Evolutionary conservation across 495 filamentous ascomycete species (phyloP).

Genomic region (Aspergillus olivimuriae): DNA sequence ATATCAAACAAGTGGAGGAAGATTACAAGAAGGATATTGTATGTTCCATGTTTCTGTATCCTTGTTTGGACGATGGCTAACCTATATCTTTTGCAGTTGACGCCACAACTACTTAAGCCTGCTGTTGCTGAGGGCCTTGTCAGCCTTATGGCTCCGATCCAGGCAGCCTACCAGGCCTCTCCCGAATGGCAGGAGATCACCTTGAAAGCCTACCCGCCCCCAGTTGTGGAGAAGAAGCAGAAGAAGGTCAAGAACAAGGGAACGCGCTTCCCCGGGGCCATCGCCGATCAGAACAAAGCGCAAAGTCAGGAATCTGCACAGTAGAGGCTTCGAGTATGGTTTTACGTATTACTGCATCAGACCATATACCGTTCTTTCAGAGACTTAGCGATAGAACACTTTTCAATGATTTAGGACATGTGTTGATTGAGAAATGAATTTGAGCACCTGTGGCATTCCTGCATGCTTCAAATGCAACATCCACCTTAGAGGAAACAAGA

Average conservation of each 20-base stretch:
- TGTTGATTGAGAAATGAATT: no score
- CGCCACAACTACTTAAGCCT: constrained; percentile 77
- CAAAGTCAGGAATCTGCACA: no score
- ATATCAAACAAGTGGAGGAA: constrained; percentile 61
- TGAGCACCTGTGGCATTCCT: no score
- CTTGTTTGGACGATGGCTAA: not conserved
- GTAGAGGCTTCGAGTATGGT: no score
- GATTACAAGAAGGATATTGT: constrained; percentile 80
- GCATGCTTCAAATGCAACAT: no score
- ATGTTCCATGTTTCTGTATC: constrained; percentile 26
- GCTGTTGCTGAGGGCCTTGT: constrained; percentile 66
- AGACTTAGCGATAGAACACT: no score
- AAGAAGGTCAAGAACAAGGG: constrained; percentile 83
- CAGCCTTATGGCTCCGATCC: constrained; percentile 68
- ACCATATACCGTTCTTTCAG: no score
- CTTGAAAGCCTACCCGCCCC: constrained; percentile 75
- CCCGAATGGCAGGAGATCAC: constrained; percentile 77
- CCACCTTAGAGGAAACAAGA: no score
- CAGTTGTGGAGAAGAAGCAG: constrained; percentile 42
- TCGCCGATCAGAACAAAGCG: no score
- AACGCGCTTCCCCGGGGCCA: constrained; percentile 52
- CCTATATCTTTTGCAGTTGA: constrained; percentile 50
- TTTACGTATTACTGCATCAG: no score
- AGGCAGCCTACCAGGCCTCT: constrained; percentile 58
- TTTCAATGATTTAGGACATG: no score